Evolutionary conservation across 2,329 filamentous ascomycete genomes (phyloP), one percentile per base, ranked within the genome.

Genomic region (Aspergillus pseudoviridinutans): DNA sequence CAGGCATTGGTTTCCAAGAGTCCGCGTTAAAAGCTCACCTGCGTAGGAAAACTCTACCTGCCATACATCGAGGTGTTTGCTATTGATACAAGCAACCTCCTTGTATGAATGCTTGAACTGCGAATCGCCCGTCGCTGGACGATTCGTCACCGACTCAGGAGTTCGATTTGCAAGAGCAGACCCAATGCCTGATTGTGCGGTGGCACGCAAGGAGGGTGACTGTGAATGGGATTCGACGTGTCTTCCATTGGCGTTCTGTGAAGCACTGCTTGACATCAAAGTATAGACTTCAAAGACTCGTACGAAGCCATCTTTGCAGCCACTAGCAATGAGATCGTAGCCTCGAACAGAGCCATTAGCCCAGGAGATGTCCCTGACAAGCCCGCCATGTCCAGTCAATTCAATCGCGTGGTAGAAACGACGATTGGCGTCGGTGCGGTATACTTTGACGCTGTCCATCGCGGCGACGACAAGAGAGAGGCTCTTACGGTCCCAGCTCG

Each of bases 281-380:
- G 75, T 78, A 58, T 76, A 75, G 3, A 78, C 69, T 66, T 93
- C 87, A 69, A 95, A 96, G n/a, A 99, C 88, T 44, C 93, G 84
- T 44, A 97, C 86, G 65, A 86, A 87, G 3, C 94, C 93, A 71
- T 99, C 94, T 73, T 95, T 95, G 71, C 91, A 94, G 2, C 92
- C 93, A 5, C 92, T 95, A 3, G 93, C 94, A 65, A 97, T 84
- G 57, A 93, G 83, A 72, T 99, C 94, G 71, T 91, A 93, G 1
- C 93, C 93, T 42, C 92, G 81, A 66, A 95, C 91, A 63, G 92
- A 95, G 12, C 92, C 93, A 50, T 92, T 89, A 1, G 93, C 91
- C 94, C 94, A 99, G 2, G 91, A 88, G 1, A 97, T 84, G 71
- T 97, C 92, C 50, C 93, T 83, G 6, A 97, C 89, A 42, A 97